Evolutionary conservation across 306 rosid species (phyloP), one percentile per base, ranked within the genome.

Genomic region (Abrus pulchellus): DNA sequence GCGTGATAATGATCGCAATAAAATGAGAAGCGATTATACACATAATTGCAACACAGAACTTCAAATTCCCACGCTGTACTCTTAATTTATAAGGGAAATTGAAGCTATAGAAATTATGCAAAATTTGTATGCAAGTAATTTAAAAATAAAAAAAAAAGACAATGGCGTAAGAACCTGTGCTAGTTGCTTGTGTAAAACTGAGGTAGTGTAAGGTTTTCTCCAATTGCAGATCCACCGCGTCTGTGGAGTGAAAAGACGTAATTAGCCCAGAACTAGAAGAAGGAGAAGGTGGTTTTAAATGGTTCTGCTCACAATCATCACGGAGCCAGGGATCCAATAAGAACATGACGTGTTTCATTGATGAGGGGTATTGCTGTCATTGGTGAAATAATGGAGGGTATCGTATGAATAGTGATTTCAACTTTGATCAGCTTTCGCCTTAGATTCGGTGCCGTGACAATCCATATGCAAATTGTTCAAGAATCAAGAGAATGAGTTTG

Each of bases 161-260:
- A 65, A 48, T 12, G 54, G 70, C 33, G 9, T 36, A 14, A 77
- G 78, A 77, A 78, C 80, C 83, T 74, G 75, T 33, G 75, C 11
- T 48, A 6, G 75, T 38, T 72, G 74, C 57, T 53, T n/a, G 47
- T 11, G 72, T 8, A 49, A 78, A 30, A 68, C n/a, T 64, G 5
- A 48, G 49, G 34, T 30, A 2, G 76, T 13, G 44, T 9, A 5
- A 4, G 64, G 20, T 75, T 75, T 76, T 75, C 82, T 62, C 32
- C 41, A 79, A 60, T 78, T 53, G 71, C 68, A 78, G 88, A 87
- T 78, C 77, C 61, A 78, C 5, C 29, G 77, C 32, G 5, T 33
- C 20, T 4, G 53, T 27, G 44, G 1, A 14, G 56, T 8, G 55
- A 76, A 67, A 72, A 8, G 80, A 62, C 67, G 74, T 10, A 32